phyloP scores from a whole-genome alignment of 345 rosid species.

The Reutealis trisperma region DNA sequence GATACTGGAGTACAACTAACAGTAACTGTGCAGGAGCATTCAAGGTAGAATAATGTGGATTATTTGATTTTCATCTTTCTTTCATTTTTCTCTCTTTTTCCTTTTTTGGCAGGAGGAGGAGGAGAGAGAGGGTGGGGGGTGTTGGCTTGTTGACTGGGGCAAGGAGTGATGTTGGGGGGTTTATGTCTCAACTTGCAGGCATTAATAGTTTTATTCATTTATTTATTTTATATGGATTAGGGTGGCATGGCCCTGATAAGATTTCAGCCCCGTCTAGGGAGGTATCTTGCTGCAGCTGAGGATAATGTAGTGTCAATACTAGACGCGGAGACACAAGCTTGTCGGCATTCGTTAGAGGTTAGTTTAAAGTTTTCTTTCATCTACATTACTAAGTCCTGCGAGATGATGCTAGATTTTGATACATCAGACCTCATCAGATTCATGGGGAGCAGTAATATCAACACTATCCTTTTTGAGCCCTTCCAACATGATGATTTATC shows the following conservation, averaged over 20 bases:
- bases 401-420: neutral
- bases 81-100: too few relatives aligned
- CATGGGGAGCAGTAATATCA: neutral
- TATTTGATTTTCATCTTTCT: too few relatives aligned
- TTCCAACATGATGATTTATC: neutral
- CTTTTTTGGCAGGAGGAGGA: too few relatives aligned
- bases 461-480: neutral
- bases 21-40: slow-evolving; percentile 68
- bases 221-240: slow-evolving; percentile 34
- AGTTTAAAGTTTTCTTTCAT: slow-evolving; percentile 8
- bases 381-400: neutral
- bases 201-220: too few relatives aligned
- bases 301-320: slow-evolving; percentile 73
- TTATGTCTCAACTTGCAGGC: neutral
- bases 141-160: too few relatives aligned
- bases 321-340: slow-evolving; percentile 76
- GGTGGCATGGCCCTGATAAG: slow-evolving; percentile 82
- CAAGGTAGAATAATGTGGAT: slow-evolving; percentile 53
- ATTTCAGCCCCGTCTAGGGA: slow-evolving; percentile 89
- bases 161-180: neutral
- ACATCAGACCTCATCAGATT: neutral
- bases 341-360: slow-evolving; percentile 78
- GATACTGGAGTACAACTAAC: slow-evolving; percentile 83
- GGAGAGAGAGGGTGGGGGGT: too few relatives aligned
- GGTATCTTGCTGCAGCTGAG: slow-evolving; percentile 81